Percentiles rank a stretch among this genome's conserved stretches.
phyloP scores from a whole-genome alignment of 106 monocot genomes.

The Dactylorhiza incarnata region DNA sequence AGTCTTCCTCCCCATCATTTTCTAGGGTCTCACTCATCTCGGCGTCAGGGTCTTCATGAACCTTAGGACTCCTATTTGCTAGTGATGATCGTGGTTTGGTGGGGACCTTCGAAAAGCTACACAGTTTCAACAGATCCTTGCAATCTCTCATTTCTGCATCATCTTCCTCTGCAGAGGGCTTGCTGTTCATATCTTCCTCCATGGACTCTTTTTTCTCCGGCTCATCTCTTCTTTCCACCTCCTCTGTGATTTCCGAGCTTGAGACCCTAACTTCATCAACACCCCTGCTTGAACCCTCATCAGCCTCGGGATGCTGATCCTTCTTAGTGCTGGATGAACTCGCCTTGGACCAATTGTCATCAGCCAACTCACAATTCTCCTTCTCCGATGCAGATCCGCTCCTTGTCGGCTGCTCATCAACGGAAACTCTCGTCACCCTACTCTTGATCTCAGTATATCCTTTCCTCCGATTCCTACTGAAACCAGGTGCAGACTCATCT shows the following conservation, averaged over 20 bases:
- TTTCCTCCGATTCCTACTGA: slow-evolving; percentile 25
- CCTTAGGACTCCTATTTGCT: slow-evolving; percentile 26
- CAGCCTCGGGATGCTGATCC: slow-evolving; percentile 17
- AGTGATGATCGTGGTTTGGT: slow-evolving; percentile 46
- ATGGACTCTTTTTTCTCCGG: slow-evolving; percentile 14
- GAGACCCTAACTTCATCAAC: slow-evolving; percentile 15
- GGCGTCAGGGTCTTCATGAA: background rate
- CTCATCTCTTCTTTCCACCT: slow-evolving; percentile 17
- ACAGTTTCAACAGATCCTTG: slow-evolving; percentile 32
- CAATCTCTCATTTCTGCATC: slow-evolving; percentile 3
- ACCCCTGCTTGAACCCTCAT: slow-evolving; percentile 23
- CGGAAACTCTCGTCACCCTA: slow-evolving; percentile 9
- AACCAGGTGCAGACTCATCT: slow-evolving; percentile 28
- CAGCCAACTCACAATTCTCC: slow-evolving; percentile 20
- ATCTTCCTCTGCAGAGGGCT: background rate
- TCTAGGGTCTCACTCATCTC: slow-evolving; percentile 8
- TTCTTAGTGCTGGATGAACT: slow-evolving; percentile 40
- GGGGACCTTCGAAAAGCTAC: slow-evolving; percentile 44
- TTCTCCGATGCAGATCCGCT: slow-evolving; percentile 42
- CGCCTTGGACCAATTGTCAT: slow-evolving; percentile 48
- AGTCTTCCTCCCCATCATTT: slow-evolving; percentile 6
- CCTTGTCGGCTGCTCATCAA: slow-evolving; percentile 21
- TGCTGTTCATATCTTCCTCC: slow-evolving; percentile 18
- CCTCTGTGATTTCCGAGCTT: slow-evolving; percentile 8
- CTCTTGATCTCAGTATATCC: slow-evolving; percentile 24